phyloP scores from a whole-genome alignment of 306 rosid species.

The Begonia masoniana region DNA sequence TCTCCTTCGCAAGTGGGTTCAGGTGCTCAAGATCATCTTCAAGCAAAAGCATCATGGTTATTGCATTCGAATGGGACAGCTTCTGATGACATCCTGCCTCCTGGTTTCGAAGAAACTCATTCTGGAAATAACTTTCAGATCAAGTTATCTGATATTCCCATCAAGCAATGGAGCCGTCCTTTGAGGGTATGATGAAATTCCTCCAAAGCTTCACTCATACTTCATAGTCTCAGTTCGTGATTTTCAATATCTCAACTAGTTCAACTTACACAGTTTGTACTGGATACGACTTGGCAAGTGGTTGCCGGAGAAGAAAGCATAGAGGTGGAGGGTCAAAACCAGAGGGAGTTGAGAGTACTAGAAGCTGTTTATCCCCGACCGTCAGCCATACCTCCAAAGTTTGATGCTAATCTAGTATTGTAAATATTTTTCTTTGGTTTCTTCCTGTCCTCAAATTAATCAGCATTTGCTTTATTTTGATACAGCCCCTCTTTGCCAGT shows the following conservation, averaged over 20 bases:
- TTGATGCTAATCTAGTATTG: conserved; percentile 20
- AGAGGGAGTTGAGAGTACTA: conserved; percentile 81
- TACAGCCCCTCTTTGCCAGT: conserved; percentile 37
- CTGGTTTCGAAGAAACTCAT: conserved; percentile 77
- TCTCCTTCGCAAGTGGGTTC: conserved; percentile 71
- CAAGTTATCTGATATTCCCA: conserved; percentile 52
- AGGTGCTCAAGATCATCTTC: conserved; percentile 85
- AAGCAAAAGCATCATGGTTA: conserved; percentile 51
- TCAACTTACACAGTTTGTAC: conserved; percentile 34
- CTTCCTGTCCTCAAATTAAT: conserved; percentile 10
- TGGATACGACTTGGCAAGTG: conserved; percentile 60
- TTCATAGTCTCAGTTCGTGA: not conserved
- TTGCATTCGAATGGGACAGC: conserved; percentile 51
- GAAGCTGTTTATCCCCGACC: conserved; percentile 88
- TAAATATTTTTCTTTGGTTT: conserved; percentile 8
- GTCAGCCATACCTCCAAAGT: conserved; percentile 86
- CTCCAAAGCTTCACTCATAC: conserved; percentile 6
- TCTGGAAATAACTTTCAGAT: conserved; percentile 43
- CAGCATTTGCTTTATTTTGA: conserved; percentile 1
- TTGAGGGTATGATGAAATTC: conserved; percentile 35
- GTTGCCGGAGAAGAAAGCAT: conserved; percentile 86
- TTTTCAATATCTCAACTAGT: conserved; percentile 6
- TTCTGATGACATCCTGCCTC: conserved; percentile 67
- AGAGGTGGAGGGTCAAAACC: conserved; percentile 46
- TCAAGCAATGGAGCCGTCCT: conserved; percentile 58